These are phyloP conservation scores for Candida boleticola DNA, from an alignment of 805 yeast genomes.

Conservation along the genomic window DNA sequence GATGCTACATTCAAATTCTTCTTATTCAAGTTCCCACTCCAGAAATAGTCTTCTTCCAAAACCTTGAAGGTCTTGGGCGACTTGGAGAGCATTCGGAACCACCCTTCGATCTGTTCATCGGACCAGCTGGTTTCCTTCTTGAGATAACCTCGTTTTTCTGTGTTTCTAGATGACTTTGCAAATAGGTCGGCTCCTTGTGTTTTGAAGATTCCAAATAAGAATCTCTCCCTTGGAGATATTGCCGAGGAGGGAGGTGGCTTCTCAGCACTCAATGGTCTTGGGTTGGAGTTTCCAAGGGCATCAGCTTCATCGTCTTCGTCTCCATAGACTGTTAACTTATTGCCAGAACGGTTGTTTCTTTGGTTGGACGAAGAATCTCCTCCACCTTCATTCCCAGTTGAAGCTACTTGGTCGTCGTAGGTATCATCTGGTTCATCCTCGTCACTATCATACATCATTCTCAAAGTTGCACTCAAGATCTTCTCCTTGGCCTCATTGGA, in stretches of 20 bases:
- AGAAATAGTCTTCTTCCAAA: conserved; percentile 58
- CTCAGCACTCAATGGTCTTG: background rate
- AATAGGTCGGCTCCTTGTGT: conserved; percentile 41
- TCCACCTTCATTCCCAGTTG: conserved; percentile 17
- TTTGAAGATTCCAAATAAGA: conserved; percentile 55
- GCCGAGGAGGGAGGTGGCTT: background rate
- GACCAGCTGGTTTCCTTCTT: conserved; percentile 63
- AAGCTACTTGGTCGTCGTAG: conserved; percentile 55
- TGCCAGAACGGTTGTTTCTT: conserved; percentile 4
- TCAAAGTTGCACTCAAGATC: conserved; percentile 58
- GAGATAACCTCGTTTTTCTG: conserved; percentile 43
- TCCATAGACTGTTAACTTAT: conserved; percentile 28
- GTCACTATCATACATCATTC: conserved; percentile 65
- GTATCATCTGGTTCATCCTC: conserved; percentile 89
- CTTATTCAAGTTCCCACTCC: conserved; percentile 7
- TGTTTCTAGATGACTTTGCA: conserved; percentile 48
- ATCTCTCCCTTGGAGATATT: conserved; percentile 8
- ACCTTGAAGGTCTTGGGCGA: conserved; percentile 60
- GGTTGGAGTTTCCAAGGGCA: background rate
- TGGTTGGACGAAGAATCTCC: background rate
- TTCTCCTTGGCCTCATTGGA: conserved; percentile 50
- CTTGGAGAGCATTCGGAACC: conserved; percentile 75
- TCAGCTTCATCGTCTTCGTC: conserved; percentile 14
- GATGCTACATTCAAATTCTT: background rate
- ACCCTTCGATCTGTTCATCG: conserved; percentile 91